Base-by-base conservation (phyloP, 768 basidiomycete species). In the Leccinum rimulosum region DNA sequence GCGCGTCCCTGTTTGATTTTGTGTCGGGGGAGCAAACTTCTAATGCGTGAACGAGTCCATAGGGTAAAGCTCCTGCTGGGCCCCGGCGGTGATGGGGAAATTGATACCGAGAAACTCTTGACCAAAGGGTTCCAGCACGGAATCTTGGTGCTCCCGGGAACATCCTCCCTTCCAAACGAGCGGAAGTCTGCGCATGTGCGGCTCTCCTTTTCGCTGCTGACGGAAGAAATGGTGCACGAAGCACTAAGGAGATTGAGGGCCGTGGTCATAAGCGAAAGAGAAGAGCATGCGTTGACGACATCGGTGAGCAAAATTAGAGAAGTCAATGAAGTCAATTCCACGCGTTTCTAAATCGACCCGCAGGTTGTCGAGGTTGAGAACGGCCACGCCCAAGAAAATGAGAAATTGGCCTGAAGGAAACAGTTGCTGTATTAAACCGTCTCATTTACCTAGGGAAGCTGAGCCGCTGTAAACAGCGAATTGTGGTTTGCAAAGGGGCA, bases 71-170 rank as follows among this genome's bases (percentile, higher is more conserved):
- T 85, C 27, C 73, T 82, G n/a, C 68, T 86, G 22, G 70, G 64
- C 33, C 72, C 67, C 31, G 61, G 68, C 48, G 52, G 64, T 35
- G 62, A 62, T 45, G 61, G 50, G 33, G 77, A 80, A 57, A 80
- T 79, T 27, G 88, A 94, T 70, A 90, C 89, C 2, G 82, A 83
- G 66, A 72, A 75, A n/a, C 68, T 93, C 67, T 78, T 80, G 54
- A 85, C 82, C 27, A 85, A 83, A 27, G 91, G 90, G 9, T 79
- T 89, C 50, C 83, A 84, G 65, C 81, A 82, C 27, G 92, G 92
- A 19, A 88, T 93, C 10, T 81, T 94, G 25, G 91, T 88, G 38
- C 80, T 95, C 9, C 92, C 92, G 6, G 91, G 91, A 12, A 84
- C 80, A 3, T 83, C 83, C 17, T 91, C 91, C 74, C 76, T 86